These are phyloP conservation scores for Hortiboletus campestris DNA, from an alignment of 768 basidiomycete species.

Conservation along the genomic window DNA sequence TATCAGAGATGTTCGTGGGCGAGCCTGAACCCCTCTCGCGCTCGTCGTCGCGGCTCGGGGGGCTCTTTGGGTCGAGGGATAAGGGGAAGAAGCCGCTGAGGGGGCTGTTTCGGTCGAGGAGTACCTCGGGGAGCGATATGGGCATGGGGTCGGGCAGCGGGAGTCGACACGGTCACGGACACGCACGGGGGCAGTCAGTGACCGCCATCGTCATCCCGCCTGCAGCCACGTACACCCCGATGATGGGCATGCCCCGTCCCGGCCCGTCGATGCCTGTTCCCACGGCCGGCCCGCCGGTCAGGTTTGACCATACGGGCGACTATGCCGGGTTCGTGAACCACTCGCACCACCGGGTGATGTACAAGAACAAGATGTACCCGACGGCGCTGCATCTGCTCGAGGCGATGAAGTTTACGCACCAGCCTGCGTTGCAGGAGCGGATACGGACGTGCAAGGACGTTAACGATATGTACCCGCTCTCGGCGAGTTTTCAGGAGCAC, in stretches of 20 bases:
- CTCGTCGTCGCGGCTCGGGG: slow-evolving; percentile 20
- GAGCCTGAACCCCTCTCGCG: slow-evolving; percentile 16
- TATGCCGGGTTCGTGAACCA: slow-evolving; percentile 59
- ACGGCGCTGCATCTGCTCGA: slow-evolving; percentile 76
- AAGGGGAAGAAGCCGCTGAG: slow-evolving; percentile 36
- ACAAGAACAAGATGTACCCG: slow-evolving; percentile 55
- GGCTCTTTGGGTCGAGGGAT: slow-evolving; percentile 29
- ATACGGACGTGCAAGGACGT: slow-evolving; percentile 47
- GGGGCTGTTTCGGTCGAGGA: slow-evolving; percentile 49
- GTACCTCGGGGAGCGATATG: slow-evolving; percentile 20
- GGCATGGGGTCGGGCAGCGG: slow-evolving; percentile 13
- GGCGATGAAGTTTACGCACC: slow-evolving; percentile 63
- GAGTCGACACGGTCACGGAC: slow-evolving; percentile 15
- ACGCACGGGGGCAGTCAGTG: slow-evolving; percentile 18
- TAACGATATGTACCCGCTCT: slow-evolving; percentile 39
- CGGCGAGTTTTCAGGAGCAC: slow-evolving; percentile 32
- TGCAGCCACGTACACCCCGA: not conserved
- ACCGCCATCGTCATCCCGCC: slow-evolving; percentile 26
- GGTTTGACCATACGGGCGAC: slow-evolving; percentile 43
- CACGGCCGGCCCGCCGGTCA: slow-evolving; percentile 26
- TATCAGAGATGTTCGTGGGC: not conserved
- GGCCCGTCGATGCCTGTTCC: slow-evolving; percentile 17
- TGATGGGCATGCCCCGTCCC: not conserved
- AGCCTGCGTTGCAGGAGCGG: slow-evolving; percentile 52
- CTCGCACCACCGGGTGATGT: slow-evolving; percentile 61